Conservation (phyloP, 176 grass and related monocot genomes). For the Musa acuminata region DNA sequence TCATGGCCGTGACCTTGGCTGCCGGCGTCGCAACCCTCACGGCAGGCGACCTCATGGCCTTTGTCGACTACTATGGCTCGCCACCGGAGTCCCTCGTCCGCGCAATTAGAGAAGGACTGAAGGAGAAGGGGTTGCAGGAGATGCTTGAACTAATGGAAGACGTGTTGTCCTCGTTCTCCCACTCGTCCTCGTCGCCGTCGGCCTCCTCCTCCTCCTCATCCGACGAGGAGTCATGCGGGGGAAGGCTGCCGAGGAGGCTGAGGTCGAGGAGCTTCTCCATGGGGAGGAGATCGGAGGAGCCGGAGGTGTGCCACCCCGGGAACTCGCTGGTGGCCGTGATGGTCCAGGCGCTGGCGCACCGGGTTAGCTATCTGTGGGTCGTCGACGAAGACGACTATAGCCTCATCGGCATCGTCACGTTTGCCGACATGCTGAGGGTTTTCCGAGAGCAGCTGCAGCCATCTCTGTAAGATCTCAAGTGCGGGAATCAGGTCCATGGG, state of each 20-base stretch:
- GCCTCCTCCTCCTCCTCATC: conserved; percentile 26
- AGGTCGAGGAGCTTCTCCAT: conserved; percentile 46
- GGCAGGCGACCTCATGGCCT: conserved; percentile 63
- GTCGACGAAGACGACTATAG: conserved; percentile 46
- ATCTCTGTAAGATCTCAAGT: background rate
- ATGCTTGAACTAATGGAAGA: conserved; percentile 61
- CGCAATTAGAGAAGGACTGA: conserved; percentile 42
- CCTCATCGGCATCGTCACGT: conserved; percentile 54
- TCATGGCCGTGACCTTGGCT: conserved; percentile 21
- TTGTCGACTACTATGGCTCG: conserved; percentile 53
- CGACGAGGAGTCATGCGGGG: conserved; percentile 39
- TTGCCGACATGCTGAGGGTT: conserved; percentile 57
- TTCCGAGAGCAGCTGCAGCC: conserved; percentile 57
- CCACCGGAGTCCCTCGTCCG: conserved; percentile 48
- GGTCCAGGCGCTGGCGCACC: conserved; percentile 57
- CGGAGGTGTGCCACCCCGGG: conserved; percentile 49
- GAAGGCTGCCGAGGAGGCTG: conserved; percentile 18
- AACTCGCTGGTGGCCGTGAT: conserved; percentile 77
- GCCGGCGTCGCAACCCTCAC: conserved; percentile 65
- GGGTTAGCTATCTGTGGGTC: conserved; percentile 79
- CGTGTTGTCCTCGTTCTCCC: conserved; percentile 19
- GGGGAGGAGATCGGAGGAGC: conserved; percentile 45
- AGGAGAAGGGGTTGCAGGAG: conserved; percentile 40
- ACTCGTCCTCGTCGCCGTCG: conserved; percentile 29
- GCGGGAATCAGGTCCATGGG: background rate